Evolutionary conservation across 345 rosid species (phyloP).

Genomic region (Bruguiera gymnorhiza): DNA sequence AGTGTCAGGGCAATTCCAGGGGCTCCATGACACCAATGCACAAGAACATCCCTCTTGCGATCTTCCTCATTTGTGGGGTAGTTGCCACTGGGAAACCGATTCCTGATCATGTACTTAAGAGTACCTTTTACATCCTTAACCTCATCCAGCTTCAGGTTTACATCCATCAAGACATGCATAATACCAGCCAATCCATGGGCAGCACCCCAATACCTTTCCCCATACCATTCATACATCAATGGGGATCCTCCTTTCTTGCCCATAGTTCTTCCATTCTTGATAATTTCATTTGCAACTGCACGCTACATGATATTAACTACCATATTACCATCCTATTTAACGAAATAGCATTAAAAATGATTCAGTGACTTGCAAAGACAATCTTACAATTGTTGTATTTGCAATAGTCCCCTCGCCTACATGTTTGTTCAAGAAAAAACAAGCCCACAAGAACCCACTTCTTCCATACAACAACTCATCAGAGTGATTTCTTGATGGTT

Average conservation of each 20-base stretch:
- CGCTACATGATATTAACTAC: slow-evolving; percentile 5
- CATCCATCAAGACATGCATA: slow-evolving; percentile 33
- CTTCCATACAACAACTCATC: slow-evolving; percentile 30
- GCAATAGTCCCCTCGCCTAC: slow-evolving; percentile 19
- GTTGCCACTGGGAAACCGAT: slow-evolving; percentile 25
- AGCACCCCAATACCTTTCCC: slow-evolving; percentile 32
- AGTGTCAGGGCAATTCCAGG: slow-evolving; percentile 31
- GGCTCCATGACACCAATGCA: slow-evolving; percentile 37
- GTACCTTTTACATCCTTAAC: slow-evolving; percentile 27
- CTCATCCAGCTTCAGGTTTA: slow-evolving; percentile 18
- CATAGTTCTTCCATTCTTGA: slow-evolving; percentile 20
- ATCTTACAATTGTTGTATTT: slow-evolving; percentile 23
- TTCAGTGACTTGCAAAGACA: neutral
- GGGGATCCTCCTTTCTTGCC: slow-evolving; percentile 24
- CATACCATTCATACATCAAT: slow-evolving; percentile 32
- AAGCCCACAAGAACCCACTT: slow-evolving; percentile 31
- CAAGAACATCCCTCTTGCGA: slow-evolving; percentile 26
- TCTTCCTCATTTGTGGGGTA: slow-evolving; percentile 24
- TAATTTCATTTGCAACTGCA: slow-evolving; percentile 22
- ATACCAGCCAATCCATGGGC: slow-evolving; percentile 33
- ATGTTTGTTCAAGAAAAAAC: slow-evolving; percentile 29
- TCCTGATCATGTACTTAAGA: slow-evolving; percentile 25
- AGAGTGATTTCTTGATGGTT: slow-evolving; percentile 16
- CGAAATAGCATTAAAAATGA: neutral
- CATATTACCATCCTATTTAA: neutral